Conservation (phyloP, 2,329 filamentous ascomycete species). For the Dryadomyces sulphureus region DNA sequence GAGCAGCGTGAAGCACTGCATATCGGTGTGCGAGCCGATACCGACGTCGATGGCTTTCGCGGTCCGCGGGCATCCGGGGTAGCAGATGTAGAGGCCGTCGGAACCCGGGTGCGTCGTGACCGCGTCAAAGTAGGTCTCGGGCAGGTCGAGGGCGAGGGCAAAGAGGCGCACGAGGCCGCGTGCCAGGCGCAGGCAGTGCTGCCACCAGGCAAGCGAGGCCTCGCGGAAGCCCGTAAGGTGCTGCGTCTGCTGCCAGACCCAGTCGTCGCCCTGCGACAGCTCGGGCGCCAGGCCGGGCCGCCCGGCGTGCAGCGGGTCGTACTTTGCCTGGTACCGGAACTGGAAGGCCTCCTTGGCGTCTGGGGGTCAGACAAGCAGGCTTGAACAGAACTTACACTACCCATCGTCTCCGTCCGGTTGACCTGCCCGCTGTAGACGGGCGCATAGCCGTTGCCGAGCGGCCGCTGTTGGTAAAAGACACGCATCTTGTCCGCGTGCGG, state of each 20-base stretch:
- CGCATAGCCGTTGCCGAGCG: conserved; percentile 11
- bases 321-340: conserved; percentile 13
- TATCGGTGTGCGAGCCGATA: conserved; percentile 30
- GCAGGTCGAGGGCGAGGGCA: conserved; percentile 11
- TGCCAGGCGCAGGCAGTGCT: conserved; percentile 11
- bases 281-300: not conserved
- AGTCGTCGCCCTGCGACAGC: conserved; percentile 10
- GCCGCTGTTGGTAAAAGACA: conserved; percentile 5
- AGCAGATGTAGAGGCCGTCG: conserved; percentile 14
- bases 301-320: conserved; percentile 9
- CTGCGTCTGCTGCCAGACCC: conserved; percentile 13
- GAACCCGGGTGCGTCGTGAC: conserved; percentile 22
- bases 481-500: conserved; percentile 12
- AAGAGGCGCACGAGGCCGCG: conserved; percentile 12
- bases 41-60: conserved; percentile 24
- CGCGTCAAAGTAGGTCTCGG: conserved; percentile 21
- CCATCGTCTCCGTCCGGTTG: conserved; percentile 10
- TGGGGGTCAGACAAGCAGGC: not conserved
- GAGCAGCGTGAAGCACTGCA: conserved; percentile 33
- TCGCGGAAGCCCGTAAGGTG: conserved; percentile 12
- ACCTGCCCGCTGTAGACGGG: conserved; percentile 10
- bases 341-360: conserved; percentile 14
- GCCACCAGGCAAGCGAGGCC: conserved; percentile 13
- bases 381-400: not conserved
- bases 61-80: conserved; percentile 12